Evolutionary conservation across 176 grass and related monocot species (phyloP).

Genomic region (Cymbopogon citratus): DNA sequence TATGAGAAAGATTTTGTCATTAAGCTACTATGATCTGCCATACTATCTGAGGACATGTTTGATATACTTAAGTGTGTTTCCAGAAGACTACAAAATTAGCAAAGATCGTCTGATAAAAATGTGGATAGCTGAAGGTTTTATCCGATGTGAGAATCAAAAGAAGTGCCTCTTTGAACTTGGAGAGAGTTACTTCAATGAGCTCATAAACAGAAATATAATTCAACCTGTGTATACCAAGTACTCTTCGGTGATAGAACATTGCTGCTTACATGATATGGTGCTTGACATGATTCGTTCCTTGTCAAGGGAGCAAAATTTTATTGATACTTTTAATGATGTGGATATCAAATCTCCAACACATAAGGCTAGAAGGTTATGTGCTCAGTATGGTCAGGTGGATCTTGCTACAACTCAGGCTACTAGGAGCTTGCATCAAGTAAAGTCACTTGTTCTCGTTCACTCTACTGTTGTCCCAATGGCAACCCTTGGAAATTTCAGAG

Average conservation of each 20-base stretch:
- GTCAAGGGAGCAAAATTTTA: conserved; percentile 7
- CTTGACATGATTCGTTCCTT: background rate
- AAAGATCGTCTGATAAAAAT: background rate
- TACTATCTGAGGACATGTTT: background rate
- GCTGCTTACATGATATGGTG: conserved; percentile 8
- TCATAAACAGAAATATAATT: conserved; percentile 12
- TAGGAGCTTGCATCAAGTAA: background rate
- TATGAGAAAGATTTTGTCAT: conserved; percentile 18
- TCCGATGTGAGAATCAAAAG: background rate
- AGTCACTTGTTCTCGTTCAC: background rate
- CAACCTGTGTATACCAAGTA: background rate
- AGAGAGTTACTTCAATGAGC: conserved; percentile 12
- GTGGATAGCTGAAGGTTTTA: conserved; percentile 18
- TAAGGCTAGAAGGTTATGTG: background rate
- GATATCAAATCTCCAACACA: too few relatives aligned
- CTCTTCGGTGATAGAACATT: background rate
- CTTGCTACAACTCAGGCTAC: background rate
- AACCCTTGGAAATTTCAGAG: background rate
- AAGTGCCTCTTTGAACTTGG: background rate
- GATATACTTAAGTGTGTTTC: conserved; percentile 1
- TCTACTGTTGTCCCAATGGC: background rate
- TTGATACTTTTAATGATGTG: background rate
- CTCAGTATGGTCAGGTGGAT: background rate
- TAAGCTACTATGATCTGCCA: conserved; percentile 17
- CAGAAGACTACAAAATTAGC: background rate